Evolutionary conservation across 2,329 filamentous ascomycete genomes (phyloP).

Genomic region (Aspergillus cejpii): DNA sequence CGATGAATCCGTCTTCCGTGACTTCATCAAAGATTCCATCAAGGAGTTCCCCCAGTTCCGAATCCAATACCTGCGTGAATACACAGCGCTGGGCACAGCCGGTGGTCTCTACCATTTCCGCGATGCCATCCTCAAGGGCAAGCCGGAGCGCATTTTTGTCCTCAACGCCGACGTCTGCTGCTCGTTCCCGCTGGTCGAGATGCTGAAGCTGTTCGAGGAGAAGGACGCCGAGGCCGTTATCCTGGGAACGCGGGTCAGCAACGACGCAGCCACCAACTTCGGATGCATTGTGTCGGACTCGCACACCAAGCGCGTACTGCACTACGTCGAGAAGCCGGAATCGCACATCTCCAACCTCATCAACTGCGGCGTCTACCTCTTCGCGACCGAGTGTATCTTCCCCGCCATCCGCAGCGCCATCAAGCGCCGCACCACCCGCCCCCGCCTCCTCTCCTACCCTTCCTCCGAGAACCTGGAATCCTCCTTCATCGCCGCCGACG

Average conservation of each 20-base stretch:
- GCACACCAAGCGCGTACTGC: constrained; percentile 88
- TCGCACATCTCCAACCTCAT: constrained; percentile 96
- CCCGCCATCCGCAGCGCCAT: constrained; percentile 89
- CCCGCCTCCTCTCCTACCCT: constrained; percentile 87
- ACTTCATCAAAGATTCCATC: constrained; percentile 90
- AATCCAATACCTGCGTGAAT: constrained; percentile 95
- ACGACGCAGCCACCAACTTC: constrained; percentile 91
- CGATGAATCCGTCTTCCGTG: constrained; percentile 91
- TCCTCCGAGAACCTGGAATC: constrained; percentile 87
- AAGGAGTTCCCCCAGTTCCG: constrained; percentile 79
- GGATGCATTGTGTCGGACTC: constrained; percentile 94
- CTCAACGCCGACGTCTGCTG: constrained; percentile 98
- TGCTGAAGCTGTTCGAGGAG: constrained; percentile 89
- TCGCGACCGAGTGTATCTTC: constrained; percentile 92
- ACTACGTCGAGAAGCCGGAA: constrained; percentile 99
- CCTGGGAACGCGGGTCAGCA: constrained; percentile 80
- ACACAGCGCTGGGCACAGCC: constrained; percentile 90
- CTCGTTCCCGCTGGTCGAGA: constrained; percentile 91
- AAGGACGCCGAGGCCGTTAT: constrained; percentile 96
- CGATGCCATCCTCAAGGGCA: constrained; percentile 94
- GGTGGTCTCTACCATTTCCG: constrained; percentile 98
- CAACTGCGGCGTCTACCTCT: constrained; percentile 98
- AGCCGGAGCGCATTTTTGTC: constrained; percentile 91
- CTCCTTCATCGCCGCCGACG: constrained; percentile 58
- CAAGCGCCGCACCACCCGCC: constrained; percentile 87